These are phyloP conservation scores for Stachybotrys elegans DNA, from an alignment of 2,329 filamentous ascomycete species.

Conservation along the genomic window DNA sequence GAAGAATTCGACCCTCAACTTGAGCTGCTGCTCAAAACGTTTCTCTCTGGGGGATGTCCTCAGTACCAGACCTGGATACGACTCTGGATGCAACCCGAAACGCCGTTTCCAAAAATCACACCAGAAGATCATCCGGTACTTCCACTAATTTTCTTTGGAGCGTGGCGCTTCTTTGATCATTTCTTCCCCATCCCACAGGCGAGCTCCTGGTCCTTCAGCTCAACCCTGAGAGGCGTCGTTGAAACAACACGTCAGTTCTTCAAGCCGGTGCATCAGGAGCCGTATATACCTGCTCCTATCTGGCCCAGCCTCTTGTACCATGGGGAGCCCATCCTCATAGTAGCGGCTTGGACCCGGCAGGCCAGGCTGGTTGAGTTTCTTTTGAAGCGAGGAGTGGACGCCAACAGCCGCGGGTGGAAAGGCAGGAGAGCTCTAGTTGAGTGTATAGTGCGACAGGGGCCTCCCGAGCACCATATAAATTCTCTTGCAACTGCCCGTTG, in stretches of 20 bases:
- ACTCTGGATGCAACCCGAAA: too few species aligned
- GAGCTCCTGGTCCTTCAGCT: not conserved
- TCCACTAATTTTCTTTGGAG: slow-evolving; percentile 6
- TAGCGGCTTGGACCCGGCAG: slow-evolving; percentile 9
- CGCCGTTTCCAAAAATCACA: not conserved
- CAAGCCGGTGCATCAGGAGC: not conserved
- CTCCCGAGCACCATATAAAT: too few species aligned
- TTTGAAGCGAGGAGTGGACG: slow-evolving; percentile 7
- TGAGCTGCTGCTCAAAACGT: slow-evolving; percentile 6
- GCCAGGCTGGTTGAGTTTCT: slow-evolving; percentile 10
- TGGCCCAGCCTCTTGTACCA: slow-evolving; percentile 3
- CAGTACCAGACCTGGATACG: slow-evolving; percentile 11
- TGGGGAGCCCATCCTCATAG: slow-evolving; percentile 10
- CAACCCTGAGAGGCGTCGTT: not conserved
- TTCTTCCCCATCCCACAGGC: slow-evolving; percentile 4
- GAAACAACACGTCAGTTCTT: not conserved
- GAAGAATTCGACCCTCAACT: slow-evolving; percentile 7
- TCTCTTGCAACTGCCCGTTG: too few species aligned
- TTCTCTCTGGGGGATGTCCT: slow-evolving; percentile 8
- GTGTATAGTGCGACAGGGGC: too few species aligned
- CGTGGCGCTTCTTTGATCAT: slow-evolving; percentile 5
- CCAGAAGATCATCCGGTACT: not conserved
- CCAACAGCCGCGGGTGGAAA: slow-evolving; percentile 8
- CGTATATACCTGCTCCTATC: not conserved
- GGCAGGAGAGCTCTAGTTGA: slow-evolving; percentile 8